Evolutionary conservation across 495 filamentous ascomycete genomes (phyloP), one percentile per base, ranked within the genome.

Genomic region (Hyaloscypha bicolor): DNA sequence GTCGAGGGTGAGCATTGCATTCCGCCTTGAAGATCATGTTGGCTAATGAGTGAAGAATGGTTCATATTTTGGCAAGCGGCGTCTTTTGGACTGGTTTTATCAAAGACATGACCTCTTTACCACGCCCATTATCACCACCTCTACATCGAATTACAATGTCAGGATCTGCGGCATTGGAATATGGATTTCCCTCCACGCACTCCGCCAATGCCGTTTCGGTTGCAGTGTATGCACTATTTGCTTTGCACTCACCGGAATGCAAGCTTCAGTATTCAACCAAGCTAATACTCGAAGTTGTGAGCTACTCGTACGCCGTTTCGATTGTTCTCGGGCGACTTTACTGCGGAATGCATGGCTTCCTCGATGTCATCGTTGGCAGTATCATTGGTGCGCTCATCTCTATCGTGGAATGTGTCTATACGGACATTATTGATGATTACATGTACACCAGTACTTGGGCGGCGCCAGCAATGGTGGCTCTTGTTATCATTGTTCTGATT

Each of bases 341-440:
- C 79, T 98, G 95, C 74, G 95, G 95, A 60, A 99, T 99, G 95
- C 95, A 99, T 79, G 95, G 95, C 42, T 95, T 99, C 78, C 80
- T 97, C 51, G 95, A 99, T 76, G 92, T 96, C 14, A 77, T 92
- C 16, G 74, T 94, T 68, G 95, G 95, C 3, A 90, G 87, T 60
- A 68, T 86, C 22, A 82, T 98, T 62, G 95, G 73, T 33, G 70
- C 73, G 29, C 66, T 74, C 33, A 84, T 87, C 66, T 81, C 92
- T 2, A 76, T 90, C 22, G 72, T 90, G 45, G 93, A 97, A 75
- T 93, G 88, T 71, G 74, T 86, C 60, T 93, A 85, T 72, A 92
- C 88, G 16, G 80, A 88, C 3, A 71, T 73, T 4, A 83, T 94
- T 62, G 91, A 97, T 60, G 71, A 78, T 19, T 93, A 85, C 79